Base-by-base conservation (phyloP, 208 protist species). In the Jaenimonas drosophilae region DNA sequence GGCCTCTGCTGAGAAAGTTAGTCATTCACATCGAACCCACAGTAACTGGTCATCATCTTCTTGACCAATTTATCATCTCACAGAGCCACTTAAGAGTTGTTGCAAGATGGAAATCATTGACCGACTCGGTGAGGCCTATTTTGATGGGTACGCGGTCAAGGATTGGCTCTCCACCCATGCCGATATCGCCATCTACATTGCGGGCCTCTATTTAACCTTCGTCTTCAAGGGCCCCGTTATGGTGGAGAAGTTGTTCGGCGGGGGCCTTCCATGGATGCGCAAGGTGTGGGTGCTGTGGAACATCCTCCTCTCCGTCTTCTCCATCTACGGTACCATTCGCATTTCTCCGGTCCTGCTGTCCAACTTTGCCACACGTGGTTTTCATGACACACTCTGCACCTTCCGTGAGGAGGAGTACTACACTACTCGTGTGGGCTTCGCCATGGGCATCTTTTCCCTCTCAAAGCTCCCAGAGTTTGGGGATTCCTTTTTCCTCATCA, bases 231-330 rank as follows among this genome's bases (percentile, higher is more conserved):
- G 60, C 34, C 41, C 83, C 19, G 41, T 45, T 44, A 12, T 64
- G 28, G 41, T 71, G 24, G 1, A 34, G n/a, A 50, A 29, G 32
- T 24, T 37, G 28, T 57, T 3, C 50, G 28, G 32, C 70, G 78
- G 7, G 64, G 70, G 45, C 63, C 72, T 14, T 44, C 65, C 20
- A n/a, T 57, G 64, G 19, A 59, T 81, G 24, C 54, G 58, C 0
- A 19, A 33, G 12, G 20, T 58, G 6, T 87, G 69, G 51, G 71
- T 74, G n/a, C 4, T 83, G 23, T 96, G 90, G 88, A 96, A 96
- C 48, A 55, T 91, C n/a, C 50, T 88, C n/a, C 71, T 96, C 26
- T 70, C 77, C 19, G 59, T 70, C 25, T 95, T 94, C 62, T 85
- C 85, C 24, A 62, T 89, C 30, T n/a, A n/a, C n/a, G n/a, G n/a